Base-by-base conservation (phyloP, 805 yeast species). In the Blastobotrys attinorum region DNA sequence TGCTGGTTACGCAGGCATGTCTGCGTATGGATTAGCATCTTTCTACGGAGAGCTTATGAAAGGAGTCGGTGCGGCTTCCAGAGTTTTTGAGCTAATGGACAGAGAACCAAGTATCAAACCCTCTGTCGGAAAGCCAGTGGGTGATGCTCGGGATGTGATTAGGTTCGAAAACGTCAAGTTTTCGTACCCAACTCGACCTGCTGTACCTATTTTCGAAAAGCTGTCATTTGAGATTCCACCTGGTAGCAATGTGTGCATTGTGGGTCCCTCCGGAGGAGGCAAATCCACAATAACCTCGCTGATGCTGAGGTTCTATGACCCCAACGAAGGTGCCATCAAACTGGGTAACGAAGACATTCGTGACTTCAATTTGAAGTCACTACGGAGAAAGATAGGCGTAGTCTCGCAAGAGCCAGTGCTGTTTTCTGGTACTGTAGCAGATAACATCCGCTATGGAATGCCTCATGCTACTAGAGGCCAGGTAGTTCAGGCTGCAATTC, bases 201-300 rank as follows among this genome's bases (percentile, higher is more conserved):
- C 83, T 45, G 76, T 80, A 36, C 62, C 63, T 16, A 81, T 90
- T 20, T 87, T 90, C 63, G 54, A 67, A 2, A 66, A 73, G 18
- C 63, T 89, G 44, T 69, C 76, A 50, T 68, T 90, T 45, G 69
- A 65, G 1, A 79, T 90, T 37, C 60, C 68, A 13, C 78, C 83
- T 27, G 97, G 97, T 11, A 89, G 86, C 53, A 90, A 90, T 55
- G 79, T 89, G 13, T 89, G 97, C 59, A 78, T 90, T 47, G 97
- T 89, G 15, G 97, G 97, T 1, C 96, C 96, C n/a, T 82, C 94
- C 27, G 97, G 97, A 1, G 84, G 95, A 48, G 97, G 97, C 21
- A 90, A 90, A 61, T 85, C 95, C 15, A 89, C 97, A 0, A 76
- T 90, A 2, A 73, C 89, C 4, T 85, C 89, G 42, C 65, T 90